Base-by-base conservation (phyloP, 2,329 filamentous ascomycete genomes). In the Diplodia scrobiculata region DNA sequence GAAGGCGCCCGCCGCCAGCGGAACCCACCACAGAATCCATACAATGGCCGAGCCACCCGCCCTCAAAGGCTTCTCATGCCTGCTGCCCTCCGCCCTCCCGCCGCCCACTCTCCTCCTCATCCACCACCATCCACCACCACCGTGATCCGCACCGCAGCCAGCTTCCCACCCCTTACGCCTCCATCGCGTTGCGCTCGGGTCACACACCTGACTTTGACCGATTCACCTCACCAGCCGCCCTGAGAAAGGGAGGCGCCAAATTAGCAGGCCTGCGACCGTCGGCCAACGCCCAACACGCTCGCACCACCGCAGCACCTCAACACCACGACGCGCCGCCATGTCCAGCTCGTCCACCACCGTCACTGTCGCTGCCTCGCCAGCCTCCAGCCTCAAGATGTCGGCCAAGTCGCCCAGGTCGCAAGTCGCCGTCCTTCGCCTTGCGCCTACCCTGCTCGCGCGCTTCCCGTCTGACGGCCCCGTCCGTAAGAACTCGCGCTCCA, bases 381-480 rank as follows among this genome's bases (percentile, higher is more conserved):
- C 69, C 65, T 65, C 68, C 69, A 70, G 66, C 48, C 47, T 65
- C 63, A 76, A 73, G 71, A 76, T 77, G 74, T 69, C 72, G 17
- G 70, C 75, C 66, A 77, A 75, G 70, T 66, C 71, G 62, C 17
- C 70, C 60, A 77, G 74, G 74, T 71, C 73, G 10, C 65, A 72
- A 68, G 14, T 73, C 63, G 71, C 75, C 72, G 70, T 72, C 65
- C 74, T 78, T 68, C 71, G 70, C 68, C 74, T 78, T 51, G 70
- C 76, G 51, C 71, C 74, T 59, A 69, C 70, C 48, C 65, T 65
- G 10, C 75, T 78, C 55, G 65, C 69, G 45, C 71, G 71, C 21
- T 77, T 76, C 65, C 48, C 47, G 17, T 1, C 50, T 50, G 65
- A 66, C 54, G 41, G 32, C 19, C 32, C 45, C 70, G 60, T 66